phyloP scores from a whole-genome alignment of 495 filamentous ascomycete genomes.

The Umbilicaria muhlenbergii region DNA sequence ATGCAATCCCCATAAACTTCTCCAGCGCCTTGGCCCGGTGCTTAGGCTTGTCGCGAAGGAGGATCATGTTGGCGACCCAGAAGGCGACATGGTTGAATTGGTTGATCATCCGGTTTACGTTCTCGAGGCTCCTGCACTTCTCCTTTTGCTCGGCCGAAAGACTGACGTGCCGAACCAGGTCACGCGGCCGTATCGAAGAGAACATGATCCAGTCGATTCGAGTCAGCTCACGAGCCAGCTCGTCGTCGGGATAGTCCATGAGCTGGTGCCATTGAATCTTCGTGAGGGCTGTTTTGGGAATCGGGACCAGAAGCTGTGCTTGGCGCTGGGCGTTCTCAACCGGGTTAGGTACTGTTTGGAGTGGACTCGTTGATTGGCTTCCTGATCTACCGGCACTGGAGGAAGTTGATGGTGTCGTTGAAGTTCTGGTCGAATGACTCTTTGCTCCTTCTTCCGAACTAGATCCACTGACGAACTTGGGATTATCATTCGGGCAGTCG shows the following conservation, averaged over 20 bases:
- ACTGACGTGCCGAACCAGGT: constrained; percentile 81
- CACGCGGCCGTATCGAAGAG: constrained; percentile 85
- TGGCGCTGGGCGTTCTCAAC: constrained; percentile 63
- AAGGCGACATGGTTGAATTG: constrained; percentile 93
- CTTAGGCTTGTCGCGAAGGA: constrained; percentile 90
- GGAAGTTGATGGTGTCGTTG: constrained; percentile 25
- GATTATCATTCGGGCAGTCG: background rate
- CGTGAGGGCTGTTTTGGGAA: constrained; percentile 39
- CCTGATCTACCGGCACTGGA: constrained; percentile 25
- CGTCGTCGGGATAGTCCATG: constrained; percentile 64
- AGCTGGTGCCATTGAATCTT: constrained; percentile 73
- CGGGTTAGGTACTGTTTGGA: constrained; percentile 37
- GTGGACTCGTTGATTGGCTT: constrained; percentile 29
- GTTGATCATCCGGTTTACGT: constrained; percentile 84
- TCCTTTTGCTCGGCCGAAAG: constrained; percentile 47
- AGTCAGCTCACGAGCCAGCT: constrained; percentile 81
- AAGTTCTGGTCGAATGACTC: constrained; percentile 27
- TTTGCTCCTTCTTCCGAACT: constrained; percentile 20
- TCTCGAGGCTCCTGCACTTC: constrained; percentile 61
- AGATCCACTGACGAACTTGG: constrained; percentile 6
- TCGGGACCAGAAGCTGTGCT: constrained; percentile 49
- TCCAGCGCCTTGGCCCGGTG: constrained; percentile 80
- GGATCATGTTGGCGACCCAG: constrained; percentile 81
- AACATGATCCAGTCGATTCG: constrained; percentile 97
- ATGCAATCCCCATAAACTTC: constrained; percentile 80